A percentile compares a stretch with the other conserved stretches of the same genome.
Evolutionary conservation across 176 grass and related monocot species (phyloP).

Genomic region (Tillandsia fasciculata): DNA sequence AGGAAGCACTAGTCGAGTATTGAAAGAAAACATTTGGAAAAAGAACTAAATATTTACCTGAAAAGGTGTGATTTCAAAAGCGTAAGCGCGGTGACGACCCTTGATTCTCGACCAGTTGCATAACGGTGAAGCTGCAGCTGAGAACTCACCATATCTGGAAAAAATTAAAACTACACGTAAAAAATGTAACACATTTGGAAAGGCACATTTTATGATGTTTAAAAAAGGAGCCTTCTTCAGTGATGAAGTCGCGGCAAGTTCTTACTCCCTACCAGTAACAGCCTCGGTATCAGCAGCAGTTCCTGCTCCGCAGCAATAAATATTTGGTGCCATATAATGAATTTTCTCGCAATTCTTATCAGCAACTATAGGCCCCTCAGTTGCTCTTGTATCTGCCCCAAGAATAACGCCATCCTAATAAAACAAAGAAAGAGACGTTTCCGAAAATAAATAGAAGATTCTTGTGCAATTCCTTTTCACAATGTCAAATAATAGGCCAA

Average conservation of each 20-base stretch:
- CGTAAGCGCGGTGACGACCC: slow-evolving; percentile 81
- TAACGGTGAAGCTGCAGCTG: slow-evolving; percentile 88
- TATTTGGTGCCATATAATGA: slow-evolving; percentile 93
- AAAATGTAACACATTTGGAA: not conserved
- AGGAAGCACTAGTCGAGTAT: too few species aligned
- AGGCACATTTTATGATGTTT: not conserved
- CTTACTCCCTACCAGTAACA: slow-evolving; percentile 43
- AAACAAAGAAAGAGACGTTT: not conserved
- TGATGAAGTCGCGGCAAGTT: too few species aligned
- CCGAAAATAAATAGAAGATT: not conserved
- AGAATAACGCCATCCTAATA: slow-evolving; percentile 87
- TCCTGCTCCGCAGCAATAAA: slow-evolving; percentile 88
- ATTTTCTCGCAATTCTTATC: slow-evolving; percentile 97
- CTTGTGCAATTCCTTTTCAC: too few species aligned
- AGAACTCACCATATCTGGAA: slow-evolving; percentile 89
- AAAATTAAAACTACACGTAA: not conserved
- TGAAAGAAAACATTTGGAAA: too few species aligned
- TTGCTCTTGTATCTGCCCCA: slow-evolving; percentile 87
- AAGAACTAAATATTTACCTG: slow-evolving; percentile 25
- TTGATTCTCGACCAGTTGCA: slow-evolving; percentile 83
- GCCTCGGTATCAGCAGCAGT: slow-evolving; percentile 84
- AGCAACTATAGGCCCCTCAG: slow-evolving; percentile 92
- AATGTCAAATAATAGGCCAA: too few species aligned
- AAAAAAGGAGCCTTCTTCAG: not conserved
- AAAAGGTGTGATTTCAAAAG: slow-evolving; percentile 92